Conservation (phyloP, 345 rosid species). For the Ceriops zippeliana region DNA sequence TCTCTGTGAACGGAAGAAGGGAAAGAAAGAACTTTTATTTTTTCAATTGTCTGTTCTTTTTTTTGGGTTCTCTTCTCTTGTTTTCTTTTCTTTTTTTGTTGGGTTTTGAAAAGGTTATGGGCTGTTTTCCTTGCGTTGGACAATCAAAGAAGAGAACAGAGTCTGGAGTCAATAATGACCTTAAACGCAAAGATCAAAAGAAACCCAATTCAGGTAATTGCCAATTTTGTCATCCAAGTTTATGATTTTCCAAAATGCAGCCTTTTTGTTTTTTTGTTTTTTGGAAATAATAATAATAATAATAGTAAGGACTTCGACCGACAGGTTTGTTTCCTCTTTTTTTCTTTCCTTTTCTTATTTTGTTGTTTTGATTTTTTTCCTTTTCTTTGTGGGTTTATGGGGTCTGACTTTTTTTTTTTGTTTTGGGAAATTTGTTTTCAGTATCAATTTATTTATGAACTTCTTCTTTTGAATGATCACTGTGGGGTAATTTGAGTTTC, state of each 20-base stretch:
- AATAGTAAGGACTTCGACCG: too few relatives aligned
- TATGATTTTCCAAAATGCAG: too few relatives aligned
- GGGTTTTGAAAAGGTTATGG: conserved; percentile 36
- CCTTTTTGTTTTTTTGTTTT: too few relatives aligned
- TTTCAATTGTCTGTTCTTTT: too few relatives aligned
- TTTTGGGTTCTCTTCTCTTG: neutral
- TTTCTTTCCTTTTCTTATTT: too few relatives aligned
- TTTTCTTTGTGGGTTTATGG: neutral
- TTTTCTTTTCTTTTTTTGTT: neutral
- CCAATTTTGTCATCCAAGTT: neutral
- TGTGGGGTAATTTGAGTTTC: neutral
- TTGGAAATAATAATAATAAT: too few relatives aligned
- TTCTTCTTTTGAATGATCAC: too few relatives aligned
- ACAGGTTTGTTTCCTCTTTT: too few relatives aligned
- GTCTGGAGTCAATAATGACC: conserved; percentile 15
- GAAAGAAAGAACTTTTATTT: neutral
- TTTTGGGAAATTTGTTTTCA: neutral
- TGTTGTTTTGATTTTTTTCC: too few relatives aligned
- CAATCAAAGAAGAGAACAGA: conserved; percentile 41
- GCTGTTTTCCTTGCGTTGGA: conserved; percentile 54
- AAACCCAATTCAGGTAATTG: conserved; percentile 39
- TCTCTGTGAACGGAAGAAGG: neutral
- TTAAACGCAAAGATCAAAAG: conserved; percentile 37
- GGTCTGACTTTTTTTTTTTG: neutral
- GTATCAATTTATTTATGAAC: neutral